Percentiles rank a stretch among this genome's conserved stretches.
These are phyloP conservation scores for Nannochloropsis salina DNA, from an alignment of 108 stramenopile species.

Conservation along the genomic window DNA sequence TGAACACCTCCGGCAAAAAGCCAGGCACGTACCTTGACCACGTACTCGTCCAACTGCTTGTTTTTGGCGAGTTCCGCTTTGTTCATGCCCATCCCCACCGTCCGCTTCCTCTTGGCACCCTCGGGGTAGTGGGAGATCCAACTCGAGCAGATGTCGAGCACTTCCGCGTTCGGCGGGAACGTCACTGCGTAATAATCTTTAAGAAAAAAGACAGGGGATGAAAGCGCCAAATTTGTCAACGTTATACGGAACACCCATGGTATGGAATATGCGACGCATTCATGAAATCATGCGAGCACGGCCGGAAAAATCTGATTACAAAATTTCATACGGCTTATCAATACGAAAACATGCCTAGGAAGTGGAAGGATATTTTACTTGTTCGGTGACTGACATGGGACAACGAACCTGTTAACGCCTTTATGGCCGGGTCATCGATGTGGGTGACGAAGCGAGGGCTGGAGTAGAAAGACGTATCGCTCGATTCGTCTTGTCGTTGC, in stretches of 20 bases:
- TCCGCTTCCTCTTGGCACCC: constrained; percentile 42
- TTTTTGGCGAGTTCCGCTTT: constrained; percentile 79
- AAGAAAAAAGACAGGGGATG: constrained; percentile 56
- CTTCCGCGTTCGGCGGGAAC: constrained; percentile 72
- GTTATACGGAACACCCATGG: constrained; percentile 60
- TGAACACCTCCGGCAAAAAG: too few species aligned
- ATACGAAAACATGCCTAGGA: too few species aligned
- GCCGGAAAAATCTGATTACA: too few species aligned
- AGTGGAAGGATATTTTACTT: too few species aligned
- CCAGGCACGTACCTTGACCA: constrained; percentile 55
- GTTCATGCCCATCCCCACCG: constrained; percentile 69
- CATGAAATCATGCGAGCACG: too few species aligned
- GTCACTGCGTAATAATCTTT: constrained; percentile 68
- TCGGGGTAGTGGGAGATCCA: constrained; percentile 79
- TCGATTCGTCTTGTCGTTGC: constrained; percentile 66
- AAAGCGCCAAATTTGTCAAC: constrained; percentile 65
- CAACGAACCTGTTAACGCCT: constrained; percentile 28
- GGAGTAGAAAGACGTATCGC: constrained; percentile 73
- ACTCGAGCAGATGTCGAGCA: constrained; percentile 83
- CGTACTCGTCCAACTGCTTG: constrained; percentile 68
- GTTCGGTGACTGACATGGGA: too few species aligned
- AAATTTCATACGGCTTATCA: too few species aligned
- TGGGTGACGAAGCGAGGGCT: constrained; percentile 77
- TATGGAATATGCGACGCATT: neutral
- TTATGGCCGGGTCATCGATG: constrained; percentile 67